A percentile compares a stretch with the other conserved stretches of the same genome.
These are phyloP conservation scores for Alternaria ethzedia DNA, from an alignment of 2,329 filamentous ascomycete species.

Conservation along the genomic window DNA sequence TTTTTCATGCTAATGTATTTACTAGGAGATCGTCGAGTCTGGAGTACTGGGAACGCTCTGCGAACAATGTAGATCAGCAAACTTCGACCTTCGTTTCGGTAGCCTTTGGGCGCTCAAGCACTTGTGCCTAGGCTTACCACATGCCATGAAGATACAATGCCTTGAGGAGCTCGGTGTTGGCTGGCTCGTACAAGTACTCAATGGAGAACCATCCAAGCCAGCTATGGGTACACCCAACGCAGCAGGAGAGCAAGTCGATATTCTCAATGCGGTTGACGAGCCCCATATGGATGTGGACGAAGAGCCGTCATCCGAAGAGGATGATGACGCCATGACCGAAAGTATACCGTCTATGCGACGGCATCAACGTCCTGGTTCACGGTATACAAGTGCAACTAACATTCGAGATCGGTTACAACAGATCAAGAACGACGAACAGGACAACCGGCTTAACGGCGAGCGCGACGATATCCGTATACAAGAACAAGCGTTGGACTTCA, in stretches of 20 bases:
- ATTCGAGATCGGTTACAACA: constrained; percentile 51
- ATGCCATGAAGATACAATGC: constrained; percentile 76
- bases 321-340: constrained; percentile 57
- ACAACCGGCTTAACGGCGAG: constrained; percentile 70
- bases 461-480: constrained; percentile 85
- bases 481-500: constrained; percentile 86
- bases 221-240: constrained; percentile 64
- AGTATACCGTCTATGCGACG: constrained; percentile 49
- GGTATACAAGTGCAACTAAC: constrained; percentile 43
- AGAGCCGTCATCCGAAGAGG: constrained; percentile 45
- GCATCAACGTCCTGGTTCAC: constrained; percentile 46
- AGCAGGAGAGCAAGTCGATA: constrained; percentile 65
- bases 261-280: constrained; percentile 61
- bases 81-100: constrained; percentile 80
- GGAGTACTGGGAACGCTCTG: constrained; percentile 80
- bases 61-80: constrained; percentile 80
- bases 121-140: constrained; percentile 74
- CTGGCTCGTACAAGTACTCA: constrained; percentile 83
- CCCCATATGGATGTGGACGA: constrained; percentile 52
- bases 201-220: constrained; percentile 58
- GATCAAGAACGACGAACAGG: constrained; percentile 69
- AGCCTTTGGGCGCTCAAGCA: constrained; percentile 95
- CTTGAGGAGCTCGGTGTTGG: constrained; percentile 77
- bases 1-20: constrained; percentile 14
- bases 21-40: constrained; percentile 69